Conservation (phyloP, 2,329 filamentous ascomycete genomes). For the Neopestalotiopsis rosae region DNA sequence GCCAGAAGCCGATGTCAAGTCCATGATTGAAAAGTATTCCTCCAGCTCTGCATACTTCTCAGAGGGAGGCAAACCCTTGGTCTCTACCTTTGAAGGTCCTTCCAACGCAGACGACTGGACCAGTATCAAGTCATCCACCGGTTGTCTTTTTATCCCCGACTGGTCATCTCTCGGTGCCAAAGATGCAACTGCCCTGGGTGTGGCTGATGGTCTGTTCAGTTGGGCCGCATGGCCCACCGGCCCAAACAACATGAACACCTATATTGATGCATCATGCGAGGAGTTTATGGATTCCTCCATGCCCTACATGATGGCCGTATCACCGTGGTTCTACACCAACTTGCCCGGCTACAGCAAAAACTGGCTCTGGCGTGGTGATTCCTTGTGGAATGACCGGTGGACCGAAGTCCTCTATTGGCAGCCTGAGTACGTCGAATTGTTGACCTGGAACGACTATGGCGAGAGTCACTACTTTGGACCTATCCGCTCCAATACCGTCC, state of each 20-base stretch:
- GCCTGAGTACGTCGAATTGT: conserved; percentile 52
- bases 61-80: not conserved
- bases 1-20: conserved; percentile 3
- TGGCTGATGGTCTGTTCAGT: conserved; percentile 42
- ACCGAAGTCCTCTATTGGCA: conserved; percentile 51
- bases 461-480: conserved; percentile 61
- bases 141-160: conserved; percentile 50
- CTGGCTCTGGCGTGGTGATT: conserved; percentile 68
- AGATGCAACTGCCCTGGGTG: conserved; percentile 26
- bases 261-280: conserved; percentile 24
- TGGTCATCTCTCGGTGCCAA: conserved; percentile 47
- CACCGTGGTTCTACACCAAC: conserved; percentile 66
- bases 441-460: conserved; percentile 61
- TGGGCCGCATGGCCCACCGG: conserved; percentile 45
- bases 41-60: not conserved
- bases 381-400: conserved; percentile 67
- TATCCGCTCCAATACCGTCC: conserved; percentile 38
- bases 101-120: conserved; percentile 48
- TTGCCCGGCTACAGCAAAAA: conserved; percentile 62
- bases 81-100: conserved; percentile 53
- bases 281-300: conserved; percentile 20
- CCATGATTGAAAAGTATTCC: not conserved
- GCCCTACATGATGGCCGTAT: conserved; percentile 59
- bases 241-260: conserved; percentile 23
- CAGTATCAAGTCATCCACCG: conserved; percentile 41